A percentile compares a stretch with the other conserved stretches of the same genome.
Conservation (phyloP, 2,329 filamentous ascomycete species). For the Trichothecium roseum region DNA sequence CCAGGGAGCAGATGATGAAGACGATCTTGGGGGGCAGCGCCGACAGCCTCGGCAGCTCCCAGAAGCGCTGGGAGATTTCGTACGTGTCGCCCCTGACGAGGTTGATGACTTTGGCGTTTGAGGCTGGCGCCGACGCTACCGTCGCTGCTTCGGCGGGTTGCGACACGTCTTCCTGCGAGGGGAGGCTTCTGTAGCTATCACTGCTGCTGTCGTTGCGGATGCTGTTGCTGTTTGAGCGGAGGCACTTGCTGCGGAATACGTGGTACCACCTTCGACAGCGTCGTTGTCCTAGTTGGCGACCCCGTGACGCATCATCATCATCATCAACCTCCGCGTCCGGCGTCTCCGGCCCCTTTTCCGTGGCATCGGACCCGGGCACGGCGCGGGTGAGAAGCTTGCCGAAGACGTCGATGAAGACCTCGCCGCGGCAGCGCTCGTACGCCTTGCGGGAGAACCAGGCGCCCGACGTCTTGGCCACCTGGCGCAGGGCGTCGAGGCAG, state of each 20-base stretch:
- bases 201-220: slow-evolving; percentile 1
- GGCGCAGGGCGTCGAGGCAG: slow-evolving; percentile 18
- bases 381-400: slow-evolving; percentile 26
- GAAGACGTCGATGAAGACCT: slow-evolving; percentile 35
- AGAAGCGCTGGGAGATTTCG: slow-evolving; percentile 73
- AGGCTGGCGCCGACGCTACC: slow-evolving; percentile 53
- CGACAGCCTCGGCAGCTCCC: slow-evolving; percentile 72
- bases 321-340: slow-evolving; percentile 4
- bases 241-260: not conserved
- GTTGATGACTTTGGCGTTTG: slow-evolving; percentile 85
- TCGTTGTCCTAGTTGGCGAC: not conserved
- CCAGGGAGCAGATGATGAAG: slow-evolving; percentile 50
- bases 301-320: not conserved
- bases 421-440: slow-evolving; percentile 76
- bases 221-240: not conserved
- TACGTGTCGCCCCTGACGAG: slow-evolving; percentile 76
- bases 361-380: slow-evolving; percentile 25
- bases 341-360: slow-evolving; percentile 19
- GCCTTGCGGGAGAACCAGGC: slow-evolving; percentile 76
- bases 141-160: not conserved
- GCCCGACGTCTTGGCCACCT: slow-evolving; percentile 22
- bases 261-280: not conserved
- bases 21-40: slow-evolving; percentile 69
- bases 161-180: too few species aligned
- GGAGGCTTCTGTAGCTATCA: too few species aligned